Percentiles rank a stretch among this genome's conserved stretches.
phyloP scores from a whole-genome alignment of 2,329 filamentous ascomycete species.

The Nemania sp. region DNA sequence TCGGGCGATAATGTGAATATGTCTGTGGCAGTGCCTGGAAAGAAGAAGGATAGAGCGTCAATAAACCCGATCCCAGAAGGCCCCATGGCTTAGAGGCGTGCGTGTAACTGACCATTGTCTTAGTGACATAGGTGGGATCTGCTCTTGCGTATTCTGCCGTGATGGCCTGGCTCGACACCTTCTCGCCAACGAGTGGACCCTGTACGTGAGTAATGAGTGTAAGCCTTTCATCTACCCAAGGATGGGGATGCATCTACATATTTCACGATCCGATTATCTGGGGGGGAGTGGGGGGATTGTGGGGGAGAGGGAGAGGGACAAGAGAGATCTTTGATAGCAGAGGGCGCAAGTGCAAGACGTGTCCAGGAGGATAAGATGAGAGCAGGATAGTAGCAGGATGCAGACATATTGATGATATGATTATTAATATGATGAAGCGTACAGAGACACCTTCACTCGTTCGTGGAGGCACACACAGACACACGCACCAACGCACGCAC shows the following conservation, averaged over 20 bases:
- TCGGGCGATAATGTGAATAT: conserved; percentile 87
- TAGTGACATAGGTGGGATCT: conserved; percentile 84
- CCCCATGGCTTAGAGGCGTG: conserved; percentile 5
- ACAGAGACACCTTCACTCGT: neutral
- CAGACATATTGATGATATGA: conserved; percentile 1
- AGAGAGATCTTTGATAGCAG: neutral
- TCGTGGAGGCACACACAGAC: conserved; percentile 3
- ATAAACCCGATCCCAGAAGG: conserved; percentile 22
- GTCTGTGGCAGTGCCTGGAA: conserved; percentile 80
- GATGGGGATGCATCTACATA: neutral
- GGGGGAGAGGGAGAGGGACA: conserved; percentile 19
- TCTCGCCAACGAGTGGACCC: conserved; percentile 86
- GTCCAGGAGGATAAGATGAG: neutral
- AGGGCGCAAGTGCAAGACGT: neutral
- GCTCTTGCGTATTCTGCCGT: conserved; percentile 89
- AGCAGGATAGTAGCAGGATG: neutral
- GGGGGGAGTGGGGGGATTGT: conserved; percentile 20
- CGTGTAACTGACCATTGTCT: conserved; percentile 78
- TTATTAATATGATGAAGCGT: conserved; percentile 13
- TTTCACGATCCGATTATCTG: conserved; percentile 14
- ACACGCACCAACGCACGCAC: neutral
- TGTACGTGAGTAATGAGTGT: conserved; percentile 56
- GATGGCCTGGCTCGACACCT: conserved; percentile 80
- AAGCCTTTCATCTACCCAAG: conserved; percentile 21
- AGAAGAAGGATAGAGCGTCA: conserved; percentile 38